Conservation (phyloP, 345 rosid species). For the Noccaea caerulescens region DNA sequence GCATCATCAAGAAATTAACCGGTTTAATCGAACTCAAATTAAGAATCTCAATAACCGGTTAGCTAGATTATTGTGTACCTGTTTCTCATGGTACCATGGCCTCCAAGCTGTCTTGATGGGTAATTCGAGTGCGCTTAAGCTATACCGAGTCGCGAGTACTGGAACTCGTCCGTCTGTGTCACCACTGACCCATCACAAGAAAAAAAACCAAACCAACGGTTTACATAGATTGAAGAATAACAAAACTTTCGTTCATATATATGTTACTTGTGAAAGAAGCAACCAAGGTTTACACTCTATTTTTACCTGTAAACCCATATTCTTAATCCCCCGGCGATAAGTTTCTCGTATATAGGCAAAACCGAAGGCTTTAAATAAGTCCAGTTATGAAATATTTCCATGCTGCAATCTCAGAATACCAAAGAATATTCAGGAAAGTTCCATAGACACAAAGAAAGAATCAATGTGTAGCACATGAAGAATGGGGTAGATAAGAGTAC, state of each 20-base stretch:
- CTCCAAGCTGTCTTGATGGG: conserved; percentile 82
- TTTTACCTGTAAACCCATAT: conserved; percentile 92
- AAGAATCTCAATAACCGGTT: conserved; percentile 9
- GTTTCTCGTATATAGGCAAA: conserved; percentile 83
- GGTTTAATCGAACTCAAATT: not conserved
- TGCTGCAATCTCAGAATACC: conserved; percentile 48
- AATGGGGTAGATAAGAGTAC: conserved; percentile 45
- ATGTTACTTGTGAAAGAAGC: conserved; percentile 22
- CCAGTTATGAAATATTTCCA: conserved; percentile 60
- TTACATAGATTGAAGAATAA: conserved; percentile 4
- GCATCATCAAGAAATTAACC: not conserved
- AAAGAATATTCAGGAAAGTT: conserved; percentile 17
- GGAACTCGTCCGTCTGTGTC: conserved; percentile 99
- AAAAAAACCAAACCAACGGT: conserved; percentile 11
- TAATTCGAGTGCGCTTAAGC: conserved; percentile 64
- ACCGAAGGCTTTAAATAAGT: conserved; percentile 58
- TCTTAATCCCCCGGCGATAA: conserved; percentile 70
- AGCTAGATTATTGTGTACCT: conserved; percentile 48
- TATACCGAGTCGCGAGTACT: conserved; percentile 81
- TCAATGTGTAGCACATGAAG: not conserved
- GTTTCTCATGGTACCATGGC: conserved; percentile 90
- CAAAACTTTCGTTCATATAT: not conserved
- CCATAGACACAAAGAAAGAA: not conserved
- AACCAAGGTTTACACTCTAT: not conserved
- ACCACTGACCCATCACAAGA: conserved; percentile 58